Percentiles rank a stretch among this genome's conserved stretches.
These are phyloP conservation scores for Mercurialis annua DNA, from an alignment of 345 rosid genomes.

Conservation along the genomic window DNA sequence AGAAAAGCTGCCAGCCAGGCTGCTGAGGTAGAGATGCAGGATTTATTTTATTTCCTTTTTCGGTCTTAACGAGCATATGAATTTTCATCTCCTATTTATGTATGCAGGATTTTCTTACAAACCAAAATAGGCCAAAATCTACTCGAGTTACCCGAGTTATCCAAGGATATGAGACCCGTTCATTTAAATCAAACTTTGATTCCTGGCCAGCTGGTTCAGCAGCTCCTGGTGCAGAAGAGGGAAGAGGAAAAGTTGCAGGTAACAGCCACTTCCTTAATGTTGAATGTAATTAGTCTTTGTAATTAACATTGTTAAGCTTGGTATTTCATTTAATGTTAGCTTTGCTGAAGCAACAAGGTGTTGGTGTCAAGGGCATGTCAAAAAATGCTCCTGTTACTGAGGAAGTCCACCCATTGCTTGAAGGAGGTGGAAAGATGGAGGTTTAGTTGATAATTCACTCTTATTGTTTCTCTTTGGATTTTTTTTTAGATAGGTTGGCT, in stretches of 20 bases:
- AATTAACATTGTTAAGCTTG: conserved; percentile 23
- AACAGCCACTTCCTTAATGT: conserved; percentile 18
- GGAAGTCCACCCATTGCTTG: conserved; percentile 93
- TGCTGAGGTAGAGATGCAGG: conserved; percentile 63
- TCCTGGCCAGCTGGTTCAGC: conserved; percentile 92
- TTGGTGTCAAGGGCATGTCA: conserved; percentile 71
- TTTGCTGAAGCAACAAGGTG: conserved; percentile 92
- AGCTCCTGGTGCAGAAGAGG: conserved; percentile 81
- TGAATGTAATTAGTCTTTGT: conserved; percentile 5
- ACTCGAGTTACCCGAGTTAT: conserved; percentile 70
- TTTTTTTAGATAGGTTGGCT: conserved; percentile 12
- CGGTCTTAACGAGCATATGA: conserved; percentile 8
- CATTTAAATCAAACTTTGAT: conserved; percentile 90
- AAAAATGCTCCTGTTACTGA: conserved; percentile 74
- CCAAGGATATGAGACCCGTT: conserved; percentile 91
- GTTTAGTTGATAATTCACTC: conserved; percentile 38
- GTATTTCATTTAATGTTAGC: conserved; percentile 45
- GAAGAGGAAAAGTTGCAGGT: conserved; percentile 99
- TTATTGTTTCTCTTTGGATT: conserved; percentile 11
- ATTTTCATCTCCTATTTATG: conserved; percentile 27
- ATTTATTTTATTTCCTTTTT: conserved; percentile 10
- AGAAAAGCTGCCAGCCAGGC: conserved; percentile 82
- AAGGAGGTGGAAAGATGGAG: conserved; percentile 97
- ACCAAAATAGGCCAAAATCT: conserved; percentile 85
- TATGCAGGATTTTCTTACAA: conserved; percentile 68